These are phyloP conservation scores for Akanthomyces muscarius DNA, from an alignment of 2,329 filamentous ascomycete genomes.

Conservation along the genomic window DNA sequence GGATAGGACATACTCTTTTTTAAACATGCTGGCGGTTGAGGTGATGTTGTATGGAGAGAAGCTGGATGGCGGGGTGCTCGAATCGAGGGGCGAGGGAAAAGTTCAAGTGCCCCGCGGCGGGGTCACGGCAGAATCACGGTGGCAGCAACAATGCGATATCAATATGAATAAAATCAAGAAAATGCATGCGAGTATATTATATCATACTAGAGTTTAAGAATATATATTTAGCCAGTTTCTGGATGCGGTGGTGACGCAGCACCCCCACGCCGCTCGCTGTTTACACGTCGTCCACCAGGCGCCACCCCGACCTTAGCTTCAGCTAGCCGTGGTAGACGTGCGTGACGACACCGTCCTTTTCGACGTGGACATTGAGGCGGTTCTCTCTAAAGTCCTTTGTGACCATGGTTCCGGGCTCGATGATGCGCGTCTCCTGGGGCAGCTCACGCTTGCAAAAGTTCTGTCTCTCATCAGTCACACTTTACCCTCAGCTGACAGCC, in stretches of 20 bases:
- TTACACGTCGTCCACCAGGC: neutral
- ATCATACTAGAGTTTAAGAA: neutral
- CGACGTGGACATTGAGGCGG: constrained; percentile 56
- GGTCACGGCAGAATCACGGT: neutral
- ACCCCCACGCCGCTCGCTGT: neutral
- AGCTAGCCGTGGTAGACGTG: constrained; percentile 53
- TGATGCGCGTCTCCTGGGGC: constrained; percentile 52
- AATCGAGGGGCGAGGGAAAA: constrained; percentile 8
- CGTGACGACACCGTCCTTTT: constrained; percentile 57
- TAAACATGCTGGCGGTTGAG: constrained; percentile 66
- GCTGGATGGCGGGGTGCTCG: constrained; percentile 18
- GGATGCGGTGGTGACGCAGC: neutral
- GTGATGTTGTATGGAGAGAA: constrained; percentile 18
- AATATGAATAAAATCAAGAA: neutral
- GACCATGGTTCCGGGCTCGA: constrained; percentile 53
- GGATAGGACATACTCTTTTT: constrained; percentile 69
- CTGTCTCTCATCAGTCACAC: constrained; percentile 30
- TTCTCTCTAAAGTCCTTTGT: constrained; percentile 53
- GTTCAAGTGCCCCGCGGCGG: constrained; percentile 22
- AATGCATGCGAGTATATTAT: neutral
- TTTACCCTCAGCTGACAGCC: neutral
- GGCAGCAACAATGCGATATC: too few species aligned
- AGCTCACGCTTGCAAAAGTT: constrained; percentile 58
- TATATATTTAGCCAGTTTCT: neutral
- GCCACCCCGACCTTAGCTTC: too few species aligned